Base-by-base conservation (phyloP, 805 yeast genomes). In the Saturnispora gosingensis region DNA sequence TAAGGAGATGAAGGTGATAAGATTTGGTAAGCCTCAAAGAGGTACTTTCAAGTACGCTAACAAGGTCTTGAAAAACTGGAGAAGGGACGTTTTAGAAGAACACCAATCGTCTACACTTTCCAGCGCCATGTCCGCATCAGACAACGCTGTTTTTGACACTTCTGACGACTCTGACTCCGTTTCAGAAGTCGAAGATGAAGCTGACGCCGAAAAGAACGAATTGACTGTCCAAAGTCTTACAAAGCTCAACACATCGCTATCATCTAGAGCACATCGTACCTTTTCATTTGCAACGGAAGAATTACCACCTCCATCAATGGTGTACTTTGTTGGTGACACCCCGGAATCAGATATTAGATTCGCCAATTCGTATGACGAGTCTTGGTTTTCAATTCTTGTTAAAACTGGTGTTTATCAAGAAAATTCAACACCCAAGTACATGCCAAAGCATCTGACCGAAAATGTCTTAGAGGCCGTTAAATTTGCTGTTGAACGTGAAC, bases 21-120 rank as follows among this genome's bases (percentile, higher is more conserved):
- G 95, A 63, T 88, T 86, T 61, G 96, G 96, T 62, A 88, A 88
- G 67, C 96, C 96, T 1, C 93, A 88, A 65, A 75, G 82, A 58
- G 90, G 90, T 48, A 88, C 96, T 18, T 88, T 88, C 69, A 78
- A 80, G 63, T 88, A 80, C 62, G 95, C 96, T 52, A 83, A 83
- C 64, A 84, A 84, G 67, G 85, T 88, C 30, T 74, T 88, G 58
- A 73, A 80, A 32, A 72, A 71, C 50, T 88, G 96, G 96, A 77
- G 95, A 68, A 78, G 82, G 62, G 86, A 84, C 56, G 83, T 84
- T 28, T 73, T 84, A 62, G 86, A 83, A 53, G 85, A 81, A 58
- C 87, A 85, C 63, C 80, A 49, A 25, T 49, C 51, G 2, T 34
- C 51, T 4, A 43, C 25, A 7, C 13, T 32, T n/a, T 49, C 51